Evolutionary conservation across 2,329 filamentous ascomycete genomes (phyloP).

Genomic region (Sporothrix curviconia): DNA sequence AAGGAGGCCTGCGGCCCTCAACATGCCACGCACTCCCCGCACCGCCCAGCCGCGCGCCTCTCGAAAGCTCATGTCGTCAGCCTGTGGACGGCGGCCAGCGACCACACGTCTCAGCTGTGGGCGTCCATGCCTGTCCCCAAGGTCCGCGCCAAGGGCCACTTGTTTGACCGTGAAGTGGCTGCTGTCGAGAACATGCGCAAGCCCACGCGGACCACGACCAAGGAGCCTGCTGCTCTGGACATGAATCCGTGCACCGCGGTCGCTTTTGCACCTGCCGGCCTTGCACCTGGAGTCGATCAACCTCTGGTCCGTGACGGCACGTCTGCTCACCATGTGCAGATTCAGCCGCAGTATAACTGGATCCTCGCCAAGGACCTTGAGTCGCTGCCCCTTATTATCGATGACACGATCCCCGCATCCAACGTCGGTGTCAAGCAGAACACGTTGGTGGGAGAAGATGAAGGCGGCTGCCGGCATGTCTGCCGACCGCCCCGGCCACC

Average conservation of each 20-base stretch:
- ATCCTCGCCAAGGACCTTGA: constrained; percentile 18
- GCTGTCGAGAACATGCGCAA: constrained; percentile 7
- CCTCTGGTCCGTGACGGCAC: constrained; percentile 22
- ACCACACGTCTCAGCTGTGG: constrained; percentile 7
- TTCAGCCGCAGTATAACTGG: constrained; percentile 23
- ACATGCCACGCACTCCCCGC: constrained; percentile 26
- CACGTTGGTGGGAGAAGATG: constrained; percentile 20
- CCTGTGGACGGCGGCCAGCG: constrained; percentile 7
- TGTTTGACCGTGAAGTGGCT: constrained; percentile 17
- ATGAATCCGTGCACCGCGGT: constrained; percentile 26
- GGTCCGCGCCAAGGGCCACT: neutral
- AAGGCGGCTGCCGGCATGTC: constrained; percentile 10
- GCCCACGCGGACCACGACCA: constrained; percentile 18
- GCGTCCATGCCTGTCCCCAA: constrained; percentile 7
- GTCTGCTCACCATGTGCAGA: neutral
- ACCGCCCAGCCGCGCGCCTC: neutral
- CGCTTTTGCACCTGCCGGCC: constrained; percentile 22
- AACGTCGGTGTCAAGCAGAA: constrained; percentile 14
- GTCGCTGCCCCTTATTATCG: neutral
- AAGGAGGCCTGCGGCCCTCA: constrained; percentile 24
- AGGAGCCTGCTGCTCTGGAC: constrained; percentile 24
- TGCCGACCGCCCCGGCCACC: neutral
- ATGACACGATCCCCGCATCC: constrained; percentile 15
- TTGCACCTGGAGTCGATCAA: constrained; percentile 23
- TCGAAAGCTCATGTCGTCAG: constrained; percentile 3